Evolutionary conservation across 306 rosid genomes (phyloP).

Genomic region (Albizia julibrissin): DNA sequence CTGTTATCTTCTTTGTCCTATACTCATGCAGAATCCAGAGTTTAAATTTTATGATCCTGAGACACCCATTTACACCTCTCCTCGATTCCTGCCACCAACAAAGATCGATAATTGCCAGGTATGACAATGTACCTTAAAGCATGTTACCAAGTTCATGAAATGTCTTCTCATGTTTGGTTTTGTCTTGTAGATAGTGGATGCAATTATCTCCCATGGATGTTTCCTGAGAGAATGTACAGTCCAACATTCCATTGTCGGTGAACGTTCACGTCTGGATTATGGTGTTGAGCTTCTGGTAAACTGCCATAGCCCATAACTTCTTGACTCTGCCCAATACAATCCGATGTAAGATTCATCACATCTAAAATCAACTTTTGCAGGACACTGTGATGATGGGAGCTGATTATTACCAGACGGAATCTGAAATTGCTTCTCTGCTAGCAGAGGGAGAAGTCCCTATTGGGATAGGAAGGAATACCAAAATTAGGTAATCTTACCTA

Average conservation of each 20-base stretch:
- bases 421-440: conserved; percentile 81
- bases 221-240: conserved; percentile 77
- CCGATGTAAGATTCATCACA: conserved; percentile 3
- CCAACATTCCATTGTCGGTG: conserved; percentile 83
- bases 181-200: conserved; percentile 71
- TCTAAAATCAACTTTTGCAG: conserved; percentile 40
- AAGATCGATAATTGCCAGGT: conserved; percentile 81
- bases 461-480: conserved; percentile 89
- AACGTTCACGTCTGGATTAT: conserved; percentile 79
- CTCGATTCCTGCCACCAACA: conserved; percentile 90
- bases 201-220: conserved; percentile 95
- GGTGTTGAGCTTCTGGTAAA: conserved; percentile 82
- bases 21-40: conserved; percentile 58
- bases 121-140: conserved; percentile 25
- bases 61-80: conserved; percentile 91
- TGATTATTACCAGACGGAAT: conserved; percentile 86
- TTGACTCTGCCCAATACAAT: not conserved
- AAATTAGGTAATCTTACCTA: conserved; percentile 58
- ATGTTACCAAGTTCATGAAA: conserved; percentile 21
- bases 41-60: conserved; percentile 88
- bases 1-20: conserved; percentile 8
- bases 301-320: conserved; percentile 11
- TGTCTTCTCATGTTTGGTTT: conserved; percentile 37
- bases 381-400: conserved; percentile 97
- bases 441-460: conserved; percentile 85